Conservation (phyloP, 2,329 filamentous ascomycete genomes). For the Hypoxylon sp. region DNA sequence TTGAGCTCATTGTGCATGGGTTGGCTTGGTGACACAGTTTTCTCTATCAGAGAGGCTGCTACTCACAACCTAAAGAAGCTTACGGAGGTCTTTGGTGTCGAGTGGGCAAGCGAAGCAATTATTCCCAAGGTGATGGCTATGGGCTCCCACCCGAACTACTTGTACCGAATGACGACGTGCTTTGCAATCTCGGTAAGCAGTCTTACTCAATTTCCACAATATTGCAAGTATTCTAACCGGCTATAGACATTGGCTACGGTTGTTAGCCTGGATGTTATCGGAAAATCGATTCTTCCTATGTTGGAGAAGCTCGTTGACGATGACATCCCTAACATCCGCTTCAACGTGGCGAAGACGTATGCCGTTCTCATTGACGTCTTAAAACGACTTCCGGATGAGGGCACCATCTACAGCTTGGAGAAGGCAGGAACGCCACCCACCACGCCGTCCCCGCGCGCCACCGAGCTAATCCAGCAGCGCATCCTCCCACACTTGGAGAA, state of each 20-base stretch:
- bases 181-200: constrained; percentile 94
- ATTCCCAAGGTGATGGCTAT: constrained; percentile 99
- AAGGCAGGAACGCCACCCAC: constrained; percentile 75
- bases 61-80: constrained; percentile 98
- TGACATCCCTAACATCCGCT: constrained; percentile 98
- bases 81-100: constrained; percentile 97
- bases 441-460: constrained; percentile 77
- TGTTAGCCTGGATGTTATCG: constrained; percentile 93
- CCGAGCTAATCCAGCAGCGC: constrained; percentile 86
- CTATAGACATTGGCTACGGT: constrained; percentile 90
- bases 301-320: constrained; percentile 93
- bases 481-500: constrained; percentile 93
- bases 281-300: constrained; percentile 94
- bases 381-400: constrained; percentile 89
- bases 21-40: constrained; percentile 98
- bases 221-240: constrained; percentile 30
- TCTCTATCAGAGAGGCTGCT: constrained; percentile 97
- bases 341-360: constrained; percentile 99
- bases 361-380: constrained; percentile 90
- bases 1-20: constrained; percentile 96
- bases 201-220: not conserved
- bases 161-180: constrained; percentile 99
- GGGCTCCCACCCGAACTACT: constrained; percentile 98
- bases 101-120: constrained; percentile 97
- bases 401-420: constrained; percentile 87